phyloP scores from a whole-genome alignment of 2,329 filamentous ascomycete genomes.

The Colletotrichum salicis region DNA sequence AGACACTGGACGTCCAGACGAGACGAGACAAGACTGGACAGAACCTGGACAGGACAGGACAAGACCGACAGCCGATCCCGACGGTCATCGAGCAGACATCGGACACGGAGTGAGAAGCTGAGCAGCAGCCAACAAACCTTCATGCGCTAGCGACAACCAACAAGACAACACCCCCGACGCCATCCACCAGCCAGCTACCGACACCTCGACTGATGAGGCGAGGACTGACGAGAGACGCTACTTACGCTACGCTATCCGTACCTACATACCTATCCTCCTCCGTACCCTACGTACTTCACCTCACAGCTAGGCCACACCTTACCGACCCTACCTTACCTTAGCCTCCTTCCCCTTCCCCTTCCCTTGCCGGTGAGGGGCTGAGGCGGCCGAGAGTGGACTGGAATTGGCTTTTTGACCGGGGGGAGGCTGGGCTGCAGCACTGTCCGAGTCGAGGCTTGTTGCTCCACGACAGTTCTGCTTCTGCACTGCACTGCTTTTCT shows the following conservation, averaged over 20 bases:
- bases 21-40: background rate
- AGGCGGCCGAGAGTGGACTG: slow-evolving; percentile 18
- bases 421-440: slow-evolving; percentile 9
- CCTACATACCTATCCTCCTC: background rate
- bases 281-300: background rate
- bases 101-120: background rate
- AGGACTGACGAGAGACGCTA: background rate
- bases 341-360: slow-evolving; percentile 1
- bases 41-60: background rate
- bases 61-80: background rate
- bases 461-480: slow-evolving; percentile 12
- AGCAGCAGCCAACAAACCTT: background rate
- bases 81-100: background rate
- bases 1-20: background rate
- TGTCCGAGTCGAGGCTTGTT: slow-evolving; percentile 9
- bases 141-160: background rate
- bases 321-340: slow-evolving; percentile 15
- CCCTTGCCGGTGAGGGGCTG: slow-evolving; percentile 31
- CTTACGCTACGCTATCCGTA: background rate
- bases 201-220: background rate
- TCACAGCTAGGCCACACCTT: background rate
- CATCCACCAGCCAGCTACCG: background rate
- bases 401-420: slow-evolving; percentile 16
- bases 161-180: background rate
- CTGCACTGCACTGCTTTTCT: slow-evolving; percentile 6